phyloP scores from a whole-genome alignment of 2,329 filamentous ascomycete genomes.

The Ascochyta rabiei region DNA sequence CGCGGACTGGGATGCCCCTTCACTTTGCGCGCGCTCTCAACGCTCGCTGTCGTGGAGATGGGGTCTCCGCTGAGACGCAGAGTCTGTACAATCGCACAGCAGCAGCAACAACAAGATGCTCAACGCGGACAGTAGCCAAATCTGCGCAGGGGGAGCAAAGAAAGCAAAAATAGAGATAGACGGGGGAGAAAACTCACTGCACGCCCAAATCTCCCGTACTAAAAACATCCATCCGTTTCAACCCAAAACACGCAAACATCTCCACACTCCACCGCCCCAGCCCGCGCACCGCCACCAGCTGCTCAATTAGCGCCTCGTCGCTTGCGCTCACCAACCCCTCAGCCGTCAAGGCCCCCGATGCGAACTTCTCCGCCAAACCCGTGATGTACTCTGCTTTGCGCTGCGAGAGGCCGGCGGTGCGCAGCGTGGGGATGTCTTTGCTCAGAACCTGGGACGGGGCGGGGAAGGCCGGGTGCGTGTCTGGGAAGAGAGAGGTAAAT shows the following conservation, averaged over 20 bases:
- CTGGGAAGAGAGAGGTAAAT: constrained; percentile 58
- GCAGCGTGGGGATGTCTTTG: constrained; percentile 67
- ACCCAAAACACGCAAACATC: constrained; percentile 93
- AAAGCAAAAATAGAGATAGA: background rate
- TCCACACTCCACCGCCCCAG: constrained; percentile 87
- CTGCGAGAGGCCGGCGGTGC: constrained; percentile 86
- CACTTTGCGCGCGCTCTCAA: constrained; percentile 13
- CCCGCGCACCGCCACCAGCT: constrained; percentile 83
- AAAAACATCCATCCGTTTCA: constrained; percentile 95
- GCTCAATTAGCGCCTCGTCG: constrained; percentile 85
- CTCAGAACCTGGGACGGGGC: constrained; percentile 73
- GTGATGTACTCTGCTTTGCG: constrained; percentile 95
- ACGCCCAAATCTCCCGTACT: constrained; percentile 90
- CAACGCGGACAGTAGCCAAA: background rate
- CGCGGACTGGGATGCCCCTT: background rate
- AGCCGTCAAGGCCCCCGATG: constrained; percentile 73
- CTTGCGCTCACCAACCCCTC: constrained; percentile 76
- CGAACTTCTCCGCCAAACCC: constrained; percentile 84
- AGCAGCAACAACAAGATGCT: background rate
- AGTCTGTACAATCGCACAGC: background rate
- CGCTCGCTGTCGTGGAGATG: background rate
- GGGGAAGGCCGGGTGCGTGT: constrained; percentile 64
- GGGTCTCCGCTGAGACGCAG: background rate
- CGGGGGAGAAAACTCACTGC: constrained; percentile 61
- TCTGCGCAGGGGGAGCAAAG: background rate